A percentile compares a stretch with the other conserved stretches of the same genome.
Conservation (phyloP, 345 rosid genomes). For the Arabidopsis thaliana region TAIR10.1 NC_003074.8:4780501-4781000, state of each 20-base stretch:
- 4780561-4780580: slow-evolving; percentile 51
- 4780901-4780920: slow-evolving; percentile 47
- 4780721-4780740: slow-evolving; percentile 46
- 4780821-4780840: slow-evolving; percentile 50
- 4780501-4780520: slow-evolving; percentile 54
- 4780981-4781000: slow-evolving; percentile 45
- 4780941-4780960: slow-evolving; percentile 47
- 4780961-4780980: slow-evolving; percentile 44
- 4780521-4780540: slow-evolving; percentile 49
- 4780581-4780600: slow-evolving; percentile 57
- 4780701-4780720: slow-evolving; percentile 46
- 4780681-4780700: slow-evolving; percentile 58
- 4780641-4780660: slow-evolving; percentile 46
- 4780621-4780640: slow-evolving; percentile 56
- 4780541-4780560: slow-evolving; percentile 48
- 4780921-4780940: slow-evolving; percentile 48
- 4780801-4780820: slow-evolving; percentile 56
- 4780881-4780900: slow-evolving; percentile 36
- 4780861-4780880: slow-evolving; percentile 35
- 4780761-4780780: slow-evolving; percentile 46
- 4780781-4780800: slow-evolving; percentile 50
- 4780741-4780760: slow-evolving; percentile 52
- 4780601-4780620: slow-evolving; percentile 66
- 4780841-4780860: slow-evolving; percentile 47
- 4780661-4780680: slow-evolving; percentile 58